phyloP scores from a whole-genome alignment of 768 basidiomycete species.

The Suillus hirtellus region DNA sequence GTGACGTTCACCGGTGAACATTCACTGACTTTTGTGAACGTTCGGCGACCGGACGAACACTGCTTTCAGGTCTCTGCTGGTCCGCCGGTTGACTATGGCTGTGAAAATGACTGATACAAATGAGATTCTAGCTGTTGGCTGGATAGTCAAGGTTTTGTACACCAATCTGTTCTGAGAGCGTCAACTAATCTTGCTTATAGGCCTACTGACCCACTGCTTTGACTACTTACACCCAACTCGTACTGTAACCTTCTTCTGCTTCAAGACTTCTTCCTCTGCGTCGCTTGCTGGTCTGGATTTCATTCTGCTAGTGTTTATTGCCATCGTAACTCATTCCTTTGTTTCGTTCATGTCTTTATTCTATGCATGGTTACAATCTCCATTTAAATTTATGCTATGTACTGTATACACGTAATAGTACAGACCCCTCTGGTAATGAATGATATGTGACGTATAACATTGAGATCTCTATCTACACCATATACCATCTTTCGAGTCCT shows the following conservation, averaged over 20 bases:
- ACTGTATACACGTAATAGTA: conserved; percentile 20
- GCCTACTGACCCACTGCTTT: conserved; percentile 27
- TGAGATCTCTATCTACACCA: neutral
- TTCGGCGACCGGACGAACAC: too few species aligned
- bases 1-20: too few species aligned
- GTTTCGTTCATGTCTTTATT: neutral
- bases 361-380: conserved; percentile 20
- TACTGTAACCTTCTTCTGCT: conserved; percentile 21
- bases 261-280: neutral
- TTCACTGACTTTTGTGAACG: too few species aligned
- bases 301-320: neutral
- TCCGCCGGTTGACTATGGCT: too few species aligned
- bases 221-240: conserved; percentile 30
- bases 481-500: neutral
- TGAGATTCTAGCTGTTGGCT: too few species aligned
- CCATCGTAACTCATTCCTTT: neutral
- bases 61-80: too few species aligned
- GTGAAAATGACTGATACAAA: too few species aligned
- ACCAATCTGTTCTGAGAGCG: too few species aligned
- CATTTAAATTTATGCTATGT: conserved; percentile 18
- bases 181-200: conserved; percentile 19
- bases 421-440: conserved; percentile 25
- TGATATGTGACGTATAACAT: conserved; percentile 9
- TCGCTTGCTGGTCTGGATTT: neutral
- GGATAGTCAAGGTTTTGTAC: too few species aligned